These are phyloP conservation scores for Wickerhamiella sergipiensis DNA, from an alignment of 805 yeast species.

Conservation along the genomic window DNA sequence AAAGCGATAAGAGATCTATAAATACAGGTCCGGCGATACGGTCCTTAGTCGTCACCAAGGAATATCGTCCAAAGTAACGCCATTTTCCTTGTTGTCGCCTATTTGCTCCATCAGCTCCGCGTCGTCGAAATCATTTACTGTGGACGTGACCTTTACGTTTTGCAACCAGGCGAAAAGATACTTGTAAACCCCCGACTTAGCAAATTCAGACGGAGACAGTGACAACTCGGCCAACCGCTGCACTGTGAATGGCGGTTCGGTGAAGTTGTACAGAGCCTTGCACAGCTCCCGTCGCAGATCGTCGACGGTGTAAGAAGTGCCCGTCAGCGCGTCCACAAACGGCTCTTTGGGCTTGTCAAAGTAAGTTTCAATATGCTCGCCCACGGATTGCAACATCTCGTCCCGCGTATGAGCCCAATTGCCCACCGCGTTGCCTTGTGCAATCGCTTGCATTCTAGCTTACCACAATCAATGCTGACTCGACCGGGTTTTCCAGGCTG, in stretches of 20 bases:
- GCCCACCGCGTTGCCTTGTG: constrained; percentile 4
- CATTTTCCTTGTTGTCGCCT: constrained; percentile 5
- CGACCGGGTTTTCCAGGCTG: neutral
- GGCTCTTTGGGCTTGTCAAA: constrained; percentile 6
- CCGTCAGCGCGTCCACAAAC: constrained; percentile 15
- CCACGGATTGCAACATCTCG: constrained; percentile 2
- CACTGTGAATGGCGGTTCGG: constrained; percentile 27
- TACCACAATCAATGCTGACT: neutral
- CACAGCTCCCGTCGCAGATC: constrained; percentile 6
- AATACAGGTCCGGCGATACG: neutral
- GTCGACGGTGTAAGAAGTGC: constrained; percentile 5
- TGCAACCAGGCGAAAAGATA: constrained; percentile 13
- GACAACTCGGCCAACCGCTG: constrained; percentile 28
- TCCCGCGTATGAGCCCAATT: constrained; percentile 7
- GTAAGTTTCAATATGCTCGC: neutral
- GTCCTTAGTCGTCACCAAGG: no score
- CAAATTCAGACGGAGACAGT: constrained; percentile 17
- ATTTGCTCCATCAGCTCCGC: constrained; percentile 5
- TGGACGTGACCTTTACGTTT: constrained; percentile 8
- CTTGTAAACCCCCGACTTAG: constrained; percentile 15
- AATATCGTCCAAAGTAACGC: constrained; percentile 17
- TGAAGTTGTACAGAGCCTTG: constrained; percentile 6
- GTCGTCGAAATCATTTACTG: constrained; percentile 12
- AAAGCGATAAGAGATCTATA: neutral
- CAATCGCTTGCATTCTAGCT: constrained; percentile 2